Conservation (phyloP, 2,329 filamentous ascomycete genomes). For the Apiospora hydei region DNA sequence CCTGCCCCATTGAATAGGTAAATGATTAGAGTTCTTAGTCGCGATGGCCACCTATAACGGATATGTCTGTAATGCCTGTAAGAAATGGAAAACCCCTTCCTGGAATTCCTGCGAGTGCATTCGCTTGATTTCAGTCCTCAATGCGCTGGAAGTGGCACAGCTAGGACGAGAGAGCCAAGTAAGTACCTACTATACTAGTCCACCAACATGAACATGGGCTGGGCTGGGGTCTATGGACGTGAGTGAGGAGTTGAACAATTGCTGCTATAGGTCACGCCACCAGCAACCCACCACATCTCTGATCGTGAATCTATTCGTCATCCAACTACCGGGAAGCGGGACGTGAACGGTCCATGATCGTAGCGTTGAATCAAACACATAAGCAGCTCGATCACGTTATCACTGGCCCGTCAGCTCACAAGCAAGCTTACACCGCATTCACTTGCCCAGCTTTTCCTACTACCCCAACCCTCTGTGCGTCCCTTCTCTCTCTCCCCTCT, state of each 20-base stretch:
- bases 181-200: background rate
- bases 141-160: too few relatives aligned
- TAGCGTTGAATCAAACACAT: background rate
- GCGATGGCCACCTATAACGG: background rate
- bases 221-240: background rate
- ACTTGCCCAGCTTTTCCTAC: background rate
- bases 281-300: background rate
- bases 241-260: background rate
- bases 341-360: background rate
- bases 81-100: too few relatives aligned
- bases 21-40: background rate
- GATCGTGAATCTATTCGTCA: slow-evolving; percentile 12
- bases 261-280: background rate
- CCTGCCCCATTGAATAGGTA: background rate
- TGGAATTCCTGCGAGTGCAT: too few relatives aligned
- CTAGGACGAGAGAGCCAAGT: too few relatives aligned
- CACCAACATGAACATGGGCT: background rate
- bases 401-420: background rate
- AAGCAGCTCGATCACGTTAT: background rate
- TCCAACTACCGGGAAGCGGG: background rate
- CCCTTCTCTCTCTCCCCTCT: background rate
- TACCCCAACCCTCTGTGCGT: background rate
- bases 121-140: background rate
- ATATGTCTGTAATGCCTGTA: too few relatives aligned
- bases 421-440: background rate